A percentile compares a stretch with the other conserved stretches of the same genome.
phyloP scores from a whole-genome alignment of 495 filamentous ascomycete genomes.

The Xylaria intraflava region DNA sequence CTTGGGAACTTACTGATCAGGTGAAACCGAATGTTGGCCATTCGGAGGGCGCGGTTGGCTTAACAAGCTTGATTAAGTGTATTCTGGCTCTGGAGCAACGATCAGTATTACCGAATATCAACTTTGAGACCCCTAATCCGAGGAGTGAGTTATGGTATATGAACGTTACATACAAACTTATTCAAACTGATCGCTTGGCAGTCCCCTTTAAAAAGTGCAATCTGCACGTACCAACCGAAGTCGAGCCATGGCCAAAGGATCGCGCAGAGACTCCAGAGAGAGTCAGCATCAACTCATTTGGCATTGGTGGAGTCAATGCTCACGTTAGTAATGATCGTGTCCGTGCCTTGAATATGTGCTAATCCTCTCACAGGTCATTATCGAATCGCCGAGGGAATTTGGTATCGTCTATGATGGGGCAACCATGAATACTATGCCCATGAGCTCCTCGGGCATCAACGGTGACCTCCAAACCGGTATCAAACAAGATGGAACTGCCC shows the following conservation, averaged over 20 bases:
- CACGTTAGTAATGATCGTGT: conserved; percentile 10
- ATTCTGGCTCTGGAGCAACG: conserved; percentile 43
- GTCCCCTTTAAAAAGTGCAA: conserved; percentile 18
- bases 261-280: conserved; percentile 22
- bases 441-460: not conserved
- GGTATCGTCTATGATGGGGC: not conserved
- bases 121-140: conserved; percentile 22
- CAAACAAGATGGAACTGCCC: not conserved
- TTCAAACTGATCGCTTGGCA: not conserved
- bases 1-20: not conserved
- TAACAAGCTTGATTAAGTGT: conserved; percentile 46
- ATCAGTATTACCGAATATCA: conserved; percentile 33
- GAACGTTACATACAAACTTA: not conserved
- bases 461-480: not conserved
- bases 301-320: conserved; percentile 47
- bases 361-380: not conserved
- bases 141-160: conserved; percentile 9
- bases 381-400: conserved; percentile 9
- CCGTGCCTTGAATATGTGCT: not conserved
- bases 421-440: not conserved
- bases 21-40: conserved; percentile 51
- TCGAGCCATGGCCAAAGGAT: conserved; percentile 17
- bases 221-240: conserved; percentile 22
- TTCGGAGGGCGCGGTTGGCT: conserved; percentile 40
- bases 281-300: conserved; percentile 46